Percentiles rank a stretch among this genome's conserved stretches.
Conservation (phyloP, 2,329 filamentous ascomycete species). For the Clarireedia paspali region DNA sequence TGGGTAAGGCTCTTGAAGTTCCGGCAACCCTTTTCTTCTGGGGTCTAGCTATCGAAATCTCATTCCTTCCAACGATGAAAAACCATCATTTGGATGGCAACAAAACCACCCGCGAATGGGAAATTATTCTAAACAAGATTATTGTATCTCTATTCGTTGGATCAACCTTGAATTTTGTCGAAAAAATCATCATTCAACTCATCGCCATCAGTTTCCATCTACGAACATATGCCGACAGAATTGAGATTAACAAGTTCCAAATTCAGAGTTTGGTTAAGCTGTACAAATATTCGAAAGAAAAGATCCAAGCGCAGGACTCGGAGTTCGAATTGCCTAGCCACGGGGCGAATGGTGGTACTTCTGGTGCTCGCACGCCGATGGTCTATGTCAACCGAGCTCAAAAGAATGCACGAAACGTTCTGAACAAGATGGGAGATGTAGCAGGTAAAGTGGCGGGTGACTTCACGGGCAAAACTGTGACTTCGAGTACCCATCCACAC, state of each 20-base stretch:
- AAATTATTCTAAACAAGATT: conserved; percentile 73
- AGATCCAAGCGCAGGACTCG: conserved; percentile 63
- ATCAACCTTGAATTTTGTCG: conserved; percentile 70
- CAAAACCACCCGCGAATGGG: conserved; percentile 55
- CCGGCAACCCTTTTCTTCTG: conserved; percentile 85
- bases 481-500: conserved; percentile 67
- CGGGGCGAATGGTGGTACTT: conserved; percentile 29
- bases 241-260: conserved; percentile 87
- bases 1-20: conserved; percentile 78
- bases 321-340: conserved; percentile 54
- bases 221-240: conserved; percentile 82
- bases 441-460: conserved; percentile 84
- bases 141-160: conserved; percentile 79
- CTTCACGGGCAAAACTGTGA: conserved; percentile 69
- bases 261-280: conserved; percentile 61
- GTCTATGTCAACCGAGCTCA: conserved; percentile 60
- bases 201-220: conserved; percentile 91
- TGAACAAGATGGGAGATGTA: conserved; percentile 76
- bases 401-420: conserved; percentile 65
- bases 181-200: conserved; percentile 91
- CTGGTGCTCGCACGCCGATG: conserved; percentile 59
- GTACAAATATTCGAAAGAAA: conserved; percentile 55
- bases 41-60: conserved; percentile 80
- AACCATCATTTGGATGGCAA: conserved; percentile 45
- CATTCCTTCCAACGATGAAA: conserved; percentile 76